Base-by-base conservation (phyloP, 2,329 filamentous ascomycete species). In the Aspergillus sp. region DNA sequence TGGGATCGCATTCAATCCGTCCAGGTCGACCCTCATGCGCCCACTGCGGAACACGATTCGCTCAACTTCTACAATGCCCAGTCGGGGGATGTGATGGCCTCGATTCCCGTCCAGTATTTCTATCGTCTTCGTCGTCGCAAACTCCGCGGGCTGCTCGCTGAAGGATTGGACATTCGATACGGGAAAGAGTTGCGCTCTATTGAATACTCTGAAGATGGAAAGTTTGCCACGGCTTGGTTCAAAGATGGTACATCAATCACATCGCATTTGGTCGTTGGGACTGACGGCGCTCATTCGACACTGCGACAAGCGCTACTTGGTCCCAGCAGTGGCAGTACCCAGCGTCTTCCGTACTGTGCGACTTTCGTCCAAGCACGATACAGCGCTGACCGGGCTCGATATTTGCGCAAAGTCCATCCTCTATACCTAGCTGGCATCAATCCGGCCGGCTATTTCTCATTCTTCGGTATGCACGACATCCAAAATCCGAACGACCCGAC, bases 281-380 rank as follows among this genome's bases (percentile, higher is more conserved):
- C 58, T 1, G 61, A 64, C 33, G 61, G 61, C 19, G 53, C 58
- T 7, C 53, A 54, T 10, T 63, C 61, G 12, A 56, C 48, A 6
- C 50, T 51, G 13, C 53, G 61, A 13, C 42, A 42, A 19, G n/a
- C 47, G 30, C 57, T 72, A 4, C 51, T 72, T 3, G 65, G 62
- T 5, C 45, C 60, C 4, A 51, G 62, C 44, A 35, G 39, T 1
- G 62, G 63, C 2, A 49, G 58, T 22, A 64, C 72, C 23, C 68
- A 65, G 50, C 60, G 56, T 19, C 59, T 78, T 5, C 70, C 72
- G 2, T 69, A 74, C 45, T 69, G 64, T 3, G 71, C 73, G 7
- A 74, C 72, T 1, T 75, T 75, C 47, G 63, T 75, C 12, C 71
- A 73, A 44, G 60, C 65, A 4, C 66, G 55, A 41, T 76, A 69